These are phyloP conservation scores for Hypseocharis bilobata DNA, from an alignment of 441 rosid genomes.

Conservation along the genomic window DNA sequence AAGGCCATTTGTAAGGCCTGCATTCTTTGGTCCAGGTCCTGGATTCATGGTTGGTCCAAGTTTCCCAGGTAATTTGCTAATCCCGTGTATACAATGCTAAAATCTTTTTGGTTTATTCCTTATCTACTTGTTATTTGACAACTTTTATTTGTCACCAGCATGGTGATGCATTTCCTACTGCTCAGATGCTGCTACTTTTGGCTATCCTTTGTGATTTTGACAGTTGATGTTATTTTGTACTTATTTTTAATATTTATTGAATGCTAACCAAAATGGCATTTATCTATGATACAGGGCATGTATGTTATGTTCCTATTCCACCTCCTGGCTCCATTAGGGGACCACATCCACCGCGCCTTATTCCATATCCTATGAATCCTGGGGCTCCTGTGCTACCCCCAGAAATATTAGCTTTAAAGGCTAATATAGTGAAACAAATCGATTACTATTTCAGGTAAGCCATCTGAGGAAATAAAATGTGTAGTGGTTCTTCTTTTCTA, in stretches of 20 bases:
- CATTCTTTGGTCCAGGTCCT: constrained; percentile 53
- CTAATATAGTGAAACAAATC: constrained; percentile 53
- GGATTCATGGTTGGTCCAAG: constrained; percentile 68
- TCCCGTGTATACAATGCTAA: constrained; percentile 9
- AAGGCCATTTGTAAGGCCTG: constrained; percentile 50
- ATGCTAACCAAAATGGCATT: constrained; percentile 16
- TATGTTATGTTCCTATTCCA: constrained; percentile 54
- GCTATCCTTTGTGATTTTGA: background rate
- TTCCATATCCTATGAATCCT: constrained; percentile 45
- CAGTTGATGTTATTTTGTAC: background rate
- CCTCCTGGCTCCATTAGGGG: constrained; percentile 66
- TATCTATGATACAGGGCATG: constrained; percentile 38
- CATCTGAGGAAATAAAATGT: background rate
- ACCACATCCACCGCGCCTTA: constrained; percentile 49
- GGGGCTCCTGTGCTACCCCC: constrained; percentile 42
- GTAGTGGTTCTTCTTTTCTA: background rate
- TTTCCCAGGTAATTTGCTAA: constrained; percentile 56
- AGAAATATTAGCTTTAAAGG: constrained; percentile 42
- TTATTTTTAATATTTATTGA: background rate
- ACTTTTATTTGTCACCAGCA: no score
- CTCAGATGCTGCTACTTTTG: constrained; percentile 4
- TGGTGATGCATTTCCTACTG: background rate
- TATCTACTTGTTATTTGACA: background rate
- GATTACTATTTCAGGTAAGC: constrained; percentile 90
- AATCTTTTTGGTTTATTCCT: no score